phyloP scores from a whole-genome alignment of 805 yeast genomes.

The Nakazawaea sp. region DNA sequence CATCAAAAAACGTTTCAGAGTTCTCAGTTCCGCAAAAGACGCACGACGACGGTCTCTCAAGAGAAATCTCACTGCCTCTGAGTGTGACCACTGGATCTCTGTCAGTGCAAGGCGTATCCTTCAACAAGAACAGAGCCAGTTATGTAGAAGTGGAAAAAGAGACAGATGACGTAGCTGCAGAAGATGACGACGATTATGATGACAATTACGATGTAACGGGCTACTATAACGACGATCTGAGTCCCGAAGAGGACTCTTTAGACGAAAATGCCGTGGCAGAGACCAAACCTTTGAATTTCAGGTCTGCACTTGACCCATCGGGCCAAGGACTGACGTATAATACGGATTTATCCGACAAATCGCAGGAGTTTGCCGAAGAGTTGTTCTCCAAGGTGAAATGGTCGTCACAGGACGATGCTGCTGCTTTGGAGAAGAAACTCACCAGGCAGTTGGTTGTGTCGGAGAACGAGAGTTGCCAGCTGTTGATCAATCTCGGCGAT shows the following conservation, averaged over 20 bases:
- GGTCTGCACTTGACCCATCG: neutral
- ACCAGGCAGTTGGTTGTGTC: conserved; percentile 51
- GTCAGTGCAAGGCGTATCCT: neutral
- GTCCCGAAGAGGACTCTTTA: neutral
- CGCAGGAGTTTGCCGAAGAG: conserved; percentile 45
- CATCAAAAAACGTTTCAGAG: neutral
- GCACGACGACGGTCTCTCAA: too few relatives aligned
- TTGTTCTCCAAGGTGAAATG: conserved; percentile 74
- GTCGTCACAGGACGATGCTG: conserved; percentile 61
- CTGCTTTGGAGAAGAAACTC: conserved; percentile 49
- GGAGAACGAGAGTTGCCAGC: conserved; percentile 56
- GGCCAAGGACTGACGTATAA: neutral
- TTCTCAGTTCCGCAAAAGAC: neutral
- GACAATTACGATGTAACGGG: conserved; percentile 18
- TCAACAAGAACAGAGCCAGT: conserved; percentile 2
- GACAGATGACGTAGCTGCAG: conserved; percentile 2
- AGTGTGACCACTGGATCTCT: too few relatives aligned
- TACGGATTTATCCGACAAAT: neutral
- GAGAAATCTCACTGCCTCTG: neutral
- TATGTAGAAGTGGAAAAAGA: conserved; percentile 9
- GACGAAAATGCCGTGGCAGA: conserved; percentile 13
- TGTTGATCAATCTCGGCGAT: conserved; percentile 40
- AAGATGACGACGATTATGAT: conserved; percentile 2
- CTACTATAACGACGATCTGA: conserved; percentile 16
- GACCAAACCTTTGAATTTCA: neutral